Base-by-base conservation (phyloP, 2,329 filamentous ascomycete genomes). In the Furcasterigmium sp. region DNA sequence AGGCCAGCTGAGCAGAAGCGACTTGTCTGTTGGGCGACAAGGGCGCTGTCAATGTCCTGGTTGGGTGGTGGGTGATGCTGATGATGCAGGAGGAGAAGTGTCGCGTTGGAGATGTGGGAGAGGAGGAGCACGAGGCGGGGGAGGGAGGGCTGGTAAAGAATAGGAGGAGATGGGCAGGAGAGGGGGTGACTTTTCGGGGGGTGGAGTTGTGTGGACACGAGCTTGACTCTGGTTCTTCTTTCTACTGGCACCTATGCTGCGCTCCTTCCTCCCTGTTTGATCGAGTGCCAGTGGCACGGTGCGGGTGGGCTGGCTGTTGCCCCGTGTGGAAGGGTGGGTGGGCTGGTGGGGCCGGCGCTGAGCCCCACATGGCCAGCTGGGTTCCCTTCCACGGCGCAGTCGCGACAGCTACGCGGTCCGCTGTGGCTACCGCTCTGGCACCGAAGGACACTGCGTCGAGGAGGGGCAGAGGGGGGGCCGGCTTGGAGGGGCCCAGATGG, bases 41-140 rank as follows among this genome's bases (percentile, higher is more conserved):
- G 46, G 39, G 44, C 46, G 30, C 46, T 44, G 35, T 23, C n/a
- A 17, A 21, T 35, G 41, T n/a, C n/a, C n/a, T 36, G 25, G 36
- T 46, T 13, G 11, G n/a, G 29, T 35, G 11, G 18, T n/a, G 18
- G 17, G 36, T 14, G 36, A 23, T 26, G 23, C 11, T 26, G 59
- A 56, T 53, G 58, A 54, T 65, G 55, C 32, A 18, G 32, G 32
- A 19, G 11, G 32, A 35, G n/a, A 17, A 17, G 32, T 35, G 32
- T 35, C 32, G 28, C 18, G 38, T 29, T 14, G 28, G 28, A 21
- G 38, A 32, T 23, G 38, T 35, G 32, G n/a, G 32, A 35, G 17
- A 35, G n/a, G n/a, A 40, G n/a, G 28, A 26, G 23, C 23, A 26
- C 7, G 29, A 32, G 38, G 26, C 26, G 38, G 38, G 38, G 38